Evolutionary conservation across 768 basidiomycete species (phyloP).

Genomic region (Pluteus cervinus): DNA sequence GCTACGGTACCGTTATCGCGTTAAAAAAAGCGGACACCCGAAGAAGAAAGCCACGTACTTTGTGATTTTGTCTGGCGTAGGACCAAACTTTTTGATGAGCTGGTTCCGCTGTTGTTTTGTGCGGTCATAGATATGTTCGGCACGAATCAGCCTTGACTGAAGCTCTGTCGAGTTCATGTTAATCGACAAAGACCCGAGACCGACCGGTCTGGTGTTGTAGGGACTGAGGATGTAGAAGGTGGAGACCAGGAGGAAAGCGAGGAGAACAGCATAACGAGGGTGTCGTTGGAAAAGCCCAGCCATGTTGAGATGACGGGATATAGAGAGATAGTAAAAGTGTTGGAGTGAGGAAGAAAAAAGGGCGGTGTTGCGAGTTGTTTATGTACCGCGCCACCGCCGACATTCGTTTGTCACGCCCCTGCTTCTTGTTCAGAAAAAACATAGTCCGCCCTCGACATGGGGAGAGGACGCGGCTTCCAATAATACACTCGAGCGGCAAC

Average conservation of each 20-base stretch:
- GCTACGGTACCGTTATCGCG: constrained; percentile 17
- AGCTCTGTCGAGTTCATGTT: constrained; percentile 27
- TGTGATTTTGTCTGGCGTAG: constrained; percentile 37
- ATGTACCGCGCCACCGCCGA: too few relatives aligned
- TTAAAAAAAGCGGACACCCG: neutral
- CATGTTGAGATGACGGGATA: too few relatives aligned
- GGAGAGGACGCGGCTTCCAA: too few relatives aligned
- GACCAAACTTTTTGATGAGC: constrained; percentile 51
- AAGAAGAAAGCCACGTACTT: constrained; percentile 42
- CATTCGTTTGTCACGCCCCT: too few relatives aligned
- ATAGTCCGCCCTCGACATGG: too few relatives aligned
- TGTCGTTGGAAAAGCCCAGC: constrained; percentile 34
- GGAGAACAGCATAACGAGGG: constrained; percentile 44
- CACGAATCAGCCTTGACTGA: constrained; percentile 30
- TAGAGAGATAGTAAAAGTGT: too few relatives aligned
- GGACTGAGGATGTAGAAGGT: constrained; percentile 44
- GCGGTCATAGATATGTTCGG: constrained; percentile 42
- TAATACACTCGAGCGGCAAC: too few relatives aligned
- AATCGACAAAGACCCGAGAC: constrained; percentile 10
- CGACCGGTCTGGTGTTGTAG: constrained; percentile 18
- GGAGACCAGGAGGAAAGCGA: constrained; percentile 32
- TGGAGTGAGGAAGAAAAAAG: too few relatives aligned
- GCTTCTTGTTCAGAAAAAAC: too few relatives aligned
- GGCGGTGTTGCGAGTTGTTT: too few relatives aligned
- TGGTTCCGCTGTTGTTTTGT: constrained; percentile 33